Evolutionary conservation across 192 early-diverging fungal species (phyloP), one percentile per base, ranked within the genome.

Genomic region (Dissophora ornata): DNA sequence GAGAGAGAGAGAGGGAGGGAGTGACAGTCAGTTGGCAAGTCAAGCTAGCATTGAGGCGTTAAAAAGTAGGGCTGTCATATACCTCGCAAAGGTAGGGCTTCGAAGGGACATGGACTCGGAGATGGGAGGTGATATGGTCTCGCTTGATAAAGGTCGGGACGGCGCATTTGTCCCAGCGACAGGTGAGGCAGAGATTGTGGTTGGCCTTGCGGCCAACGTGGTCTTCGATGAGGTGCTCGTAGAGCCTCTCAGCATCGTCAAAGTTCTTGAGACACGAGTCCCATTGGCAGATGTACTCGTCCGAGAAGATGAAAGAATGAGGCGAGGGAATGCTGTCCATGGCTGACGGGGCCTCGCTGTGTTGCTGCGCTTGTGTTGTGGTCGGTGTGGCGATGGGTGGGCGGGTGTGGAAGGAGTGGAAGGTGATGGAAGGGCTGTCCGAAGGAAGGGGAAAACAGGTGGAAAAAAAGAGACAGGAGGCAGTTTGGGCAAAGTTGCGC

Each of bases 41-140:
- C n/a, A n/a, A n/a, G n/a, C n/a, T n/a, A n/a, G n/a, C n/a, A n/a
- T n/a, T n/a, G n/a, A n/a, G n/a, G n/a, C n/a, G n/a, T n/a, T n/a
- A n/a, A n/a, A n/a, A n/a, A n/a, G n/a, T n/a, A n/a, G n/a, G n/a
- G n/a, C n/a, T n/a, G n/a, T n/a, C n/a, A n/a, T n/a, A 33, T 84
- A 93, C 92, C 49, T 69, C 60, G 82, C 97, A 98, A 29, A 81
- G 80, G 81, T 95, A 88, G 9, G 97, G 97, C 82, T 97, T 97
- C 21, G 95, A 86, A 9, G 94, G 89, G 7, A 99, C 89, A 75
- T 99, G 97, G 45, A 96, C 92, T 56, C 96, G 85, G 63, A 97
- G 81, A 69, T 99, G 97, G n/a, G 90, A 93, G n/a, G 96, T 99
- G 49, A 98, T 92, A 77, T 99, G 97, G 80, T 99, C 97, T 64